Evolutionary conservation across 768 basidiomycete genomes (phyloP).

Genomic region (Auricularia heimuer): DNA sequence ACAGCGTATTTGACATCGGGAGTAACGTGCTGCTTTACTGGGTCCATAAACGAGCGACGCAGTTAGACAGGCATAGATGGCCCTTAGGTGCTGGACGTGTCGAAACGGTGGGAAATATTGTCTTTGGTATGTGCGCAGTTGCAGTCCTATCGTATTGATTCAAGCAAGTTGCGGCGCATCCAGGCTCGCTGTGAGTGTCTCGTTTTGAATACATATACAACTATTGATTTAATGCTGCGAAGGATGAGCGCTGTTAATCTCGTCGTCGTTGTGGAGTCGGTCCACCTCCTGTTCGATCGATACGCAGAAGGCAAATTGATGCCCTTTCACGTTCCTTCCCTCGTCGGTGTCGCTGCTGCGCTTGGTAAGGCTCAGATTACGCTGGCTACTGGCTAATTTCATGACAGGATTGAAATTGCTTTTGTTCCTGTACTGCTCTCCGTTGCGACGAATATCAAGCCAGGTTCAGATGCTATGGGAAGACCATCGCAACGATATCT

Average conservation of each 20-base stretch:
- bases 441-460: conserved; percentile 69
- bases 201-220: not conserved
- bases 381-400: not conserved
- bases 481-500: conserved; percentile 91
- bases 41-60: conserved; percentile 62
- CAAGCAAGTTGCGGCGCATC: too few species aligned
- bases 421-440: conserved; percentile 80
- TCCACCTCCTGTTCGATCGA: conserved; percentile 57
- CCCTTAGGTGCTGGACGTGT: conserved; percentile 82
- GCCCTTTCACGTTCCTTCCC: conserved; percentile 67
- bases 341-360: conserved; percentile 75
- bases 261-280: conserved; percentile 81
- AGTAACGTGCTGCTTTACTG: conserved; percentile 75
- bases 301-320: conserved; percentile 34
- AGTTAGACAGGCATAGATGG: conserved; percentile 77
- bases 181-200: not conserved
- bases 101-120: conserved; percentile 81
- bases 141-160: too few species aligned
- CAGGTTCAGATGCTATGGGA: conserved; percentile 94
- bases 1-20: conserved; percentile 76
- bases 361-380: conserved; percentile 41
- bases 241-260: conserved; percentile 91
- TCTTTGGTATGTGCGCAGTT: conserved; percentile 49
- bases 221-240: not conserved
- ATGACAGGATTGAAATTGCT: conserved; percentile 64